Evolutionary conservation across 2,329 filamentous ascomycete species (phyloP).

Genomic region (Pseudogymnoascus sp.): DNA sequence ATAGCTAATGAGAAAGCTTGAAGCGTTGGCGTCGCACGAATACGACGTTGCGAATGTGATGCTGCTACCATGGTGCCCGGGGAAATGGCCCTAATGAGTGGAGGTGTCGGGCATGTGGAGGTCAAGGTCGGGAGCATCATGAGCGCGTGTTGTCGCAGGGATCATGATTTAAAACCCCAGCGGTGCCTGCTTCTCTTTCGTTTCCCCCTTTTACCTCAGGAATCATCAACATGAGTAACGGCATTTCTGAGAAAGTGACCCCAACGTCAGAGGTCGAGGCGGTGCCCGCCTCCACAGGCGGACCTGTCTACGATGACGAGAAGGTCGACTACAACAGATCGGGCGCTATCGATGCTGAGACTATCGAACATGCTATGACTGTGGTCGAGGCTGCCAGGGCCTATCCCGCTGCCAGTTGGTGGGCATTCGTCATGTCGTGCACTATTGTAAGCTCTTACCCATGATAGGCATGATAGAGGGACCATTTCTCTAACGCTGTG

Average conservation of each 20-base stretch:
- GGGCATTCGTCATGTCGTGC: conserved; percentile 50
- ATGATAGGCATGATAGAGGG: conserved; percentile 11
- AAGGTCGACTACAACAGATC: conserved; percentile 21
- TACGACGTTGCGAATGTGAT: too few relatives aligned
- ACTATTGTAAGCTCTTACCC: conserved; percentile 36
- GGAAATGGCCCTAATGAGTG: too few relatives aligned
- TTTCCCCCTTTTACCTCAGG: conserved; percentile 24
- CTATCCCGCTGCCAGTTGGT: conserved; percentile 46
- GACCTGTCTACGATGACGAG: not conserved
- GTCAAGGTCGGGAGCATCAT: not conserved
- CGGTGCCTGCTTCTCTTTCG: conserved; percentile 24
- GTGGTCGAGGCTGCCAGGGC: conserved; percentile 42
- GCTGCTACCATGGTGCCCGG: too few relatives aligned
- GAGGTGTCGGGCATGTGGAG: too few relatives aligned
- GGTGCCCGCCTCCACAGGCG: conserved; percentile 19
- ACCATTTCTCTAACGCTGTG: conserved; percentile 13
- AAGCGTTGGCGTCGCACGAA: too few relatives aligned
- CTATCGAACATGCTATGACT: conserved; percentile 41
- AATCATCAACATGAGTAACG: conserved; percentile 17
- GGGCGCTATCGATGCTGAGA: conserved; percentile 20
- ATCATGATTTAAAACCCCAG: conserved; percentile 30
- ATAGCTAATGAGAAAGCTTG: too few relatives aligned
- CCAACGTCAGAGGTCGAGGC: conserved; percentile 10
- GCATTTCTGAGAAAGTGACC: conserved; percentile 14
- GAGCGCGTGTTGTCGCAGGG: conserved; percentile 18